Conservation (phyloP, 148 eudicot species). For the Dianthus caryophyllus region DNA sequence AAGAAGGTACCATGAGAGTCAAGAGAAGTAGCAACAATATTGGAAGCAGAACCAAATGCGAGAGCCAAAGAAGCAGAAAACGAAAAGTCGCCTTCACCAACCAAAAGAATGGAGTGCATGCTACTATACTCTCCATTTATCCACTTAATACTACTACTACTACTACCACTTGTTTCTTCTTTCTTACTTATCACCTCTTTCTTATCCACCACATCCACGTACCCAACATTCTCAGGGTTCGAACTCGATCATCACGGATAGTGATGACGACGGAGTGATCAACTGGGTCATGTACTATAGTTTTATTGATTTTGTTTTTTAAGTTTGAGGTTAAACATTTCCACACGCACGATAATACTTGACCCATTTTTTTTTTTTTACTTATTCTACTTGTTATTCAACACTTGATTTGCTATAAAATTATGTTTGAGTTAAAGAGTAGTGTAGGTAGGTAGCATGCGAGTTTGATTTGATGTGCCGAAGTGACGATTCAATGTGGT, state of each 20-base stretch:
- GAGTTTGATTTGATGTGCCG: no score
- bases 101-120: conserved; percentile 5
- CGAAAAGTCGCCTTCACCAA: conserved; percentile 30
- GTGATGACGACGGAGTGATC: not conserved
- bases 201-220: not conserved
- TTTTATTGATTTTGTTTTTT: no score
- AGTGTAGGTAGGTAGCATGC: no score
- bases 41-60: conserved; percentile 19
- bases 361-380: not conserved
- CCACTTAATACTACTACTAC: not conserved
- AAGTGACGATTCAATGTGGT: no score
- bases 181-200: not conserved
- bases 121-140: conserved; percentile 10
- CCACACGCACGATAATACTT: not conserved
- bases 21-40: conserved; percentile 24
- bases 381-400: no score
- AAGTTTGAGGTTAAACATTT: not conserved
- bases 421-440: no score
- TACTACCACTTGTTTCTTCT: not conserved
- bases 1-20: conserved; percentile 5
- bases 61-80: conserved; percentile 20
- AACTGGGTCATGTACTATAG: not conserved
- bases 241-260: not conserved
- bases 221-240: not conserved
- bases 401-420: no score